These are phyloP conservation scores for Pascua sp. DNA, from an alignment of 1,284 basidiomycete genomes.

Conservation along the genomic window DNA sequence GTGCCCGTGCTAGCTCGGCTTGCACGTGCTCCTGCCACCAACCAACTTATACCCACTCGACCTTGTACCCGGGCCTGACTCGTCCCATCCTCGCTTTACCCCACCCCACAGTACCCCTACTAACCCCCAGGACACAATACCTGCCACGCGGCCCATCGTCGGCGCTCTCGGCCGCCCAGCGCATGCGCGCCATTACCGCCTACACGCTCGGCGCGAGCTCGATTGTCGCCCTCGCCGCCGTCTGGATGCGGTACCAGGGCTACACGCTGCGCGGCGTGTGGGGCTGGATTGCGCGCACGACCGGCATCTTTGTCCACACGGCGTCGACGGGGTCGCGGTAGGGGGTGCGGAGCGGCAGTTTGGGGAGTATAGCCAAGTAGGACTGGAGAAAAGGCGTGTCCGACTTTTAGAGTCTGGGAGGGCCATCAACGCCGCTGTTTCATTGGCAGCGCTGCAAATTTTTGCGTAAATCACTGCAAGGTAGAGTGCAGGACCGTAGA, in stretches of 20 bases:
- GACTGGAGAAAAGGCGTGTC: too few relatives aligned
- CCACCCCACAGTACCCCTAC: not conserved
- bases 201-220: conserved; percentile 27
- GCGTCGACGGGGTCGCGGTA: too few relatives aligned
- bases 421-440: too few relatives aligned
- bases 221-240: conserved; percentile 29
- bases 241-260: conserved; percentile 47
- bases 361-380: too few relatives aligned
- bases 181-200: conserved; percentile 30
- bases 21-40: too few relatives aligned
- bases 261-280: conserved; percentile 42
- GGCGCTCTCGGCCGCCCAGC: conserved; percentile 32
- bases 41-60: too few relatives aligned
- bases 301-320: conserved; percentile 7
- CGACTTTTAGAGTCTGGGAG: too few relatives aligned
- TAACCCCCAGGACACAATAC: conserved; percentile 29
- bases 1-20: too few relatives aligned
- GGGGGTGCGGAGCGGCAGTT: not conserved
- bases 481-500: too few relatives aligned
- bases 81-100: not conserved
- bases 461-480: too few relatives aligned
- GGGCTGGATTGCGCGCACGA: conserved; percentile 35
- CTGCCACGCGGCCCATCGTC: conserved; percentile 42
- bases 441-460: too few relatives aligned
- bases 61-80: not conserved